A percentile compares a stretch with the other conserved stretches of the same genome.
These are phyloP conservation scores for Nematocida sp. DNA, from an alignment of 371 early-diverging fungal genomes.

Conservation along the genomic window DNA sequence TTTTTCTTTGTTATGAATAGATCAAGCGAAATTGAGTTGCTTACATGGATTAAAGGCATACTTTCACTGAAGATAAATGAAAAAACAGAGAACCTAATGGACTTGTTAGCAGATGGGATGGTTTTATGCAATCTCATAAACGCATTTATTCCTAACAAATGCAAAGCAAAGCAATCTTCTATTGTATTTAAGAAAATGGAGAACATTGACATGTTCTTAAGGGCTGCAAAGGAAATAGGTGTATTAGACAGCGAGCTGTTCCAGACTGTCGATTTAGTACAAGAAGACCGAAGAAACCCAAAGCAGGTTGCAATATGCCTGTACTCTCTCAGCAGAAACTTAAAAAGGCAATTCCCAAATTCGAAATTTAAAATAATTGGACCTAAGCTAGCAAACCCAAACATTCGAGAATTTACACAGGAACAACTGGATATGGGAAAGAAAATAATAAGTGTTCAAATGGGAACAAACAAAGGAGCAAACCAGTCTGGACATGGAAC, in stretches of 20 bases:
- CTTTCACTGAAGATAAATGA: conserved; percentile 52
- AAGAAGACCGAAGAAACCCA: conserved; percentile 76
- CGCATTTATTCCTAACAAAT: conserved; percentile 71
- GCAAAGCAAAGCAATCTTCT: conserved; percentile 72
- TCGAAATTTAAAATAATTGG: conserved; percentile 62
- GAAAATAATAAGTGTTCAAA: conserved; percentile 60
- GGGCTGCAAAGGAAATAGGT: conserved; percentile 73
- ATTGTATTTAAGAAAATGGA: conserved; percentile 82
- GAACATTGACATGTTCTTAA: conserved; percentile 78
- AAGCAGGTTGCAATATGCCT: conserved; percentile 73
- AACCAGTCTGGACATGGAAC: conserved; percentile 55
- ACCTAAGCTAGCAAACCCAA: conserved; percentile 62
- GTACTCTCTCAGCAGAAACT: conserved; percentile 78
- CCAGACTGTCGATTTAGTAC: conserved; percentile 80
- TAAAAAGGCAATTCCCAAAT: conserved; percentile 72
- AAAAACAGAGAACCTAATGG: conserved; percentile 46
- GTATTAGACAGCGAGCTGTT: conserved; percentile 79
- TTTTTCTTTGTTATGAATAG: conserved; percentile 26
- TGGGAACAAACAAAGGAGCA: conserved; percentile 58
- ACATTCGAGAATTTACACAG: conserved; percentile 61
- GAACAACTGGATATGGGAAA: conserved; percentile 66
- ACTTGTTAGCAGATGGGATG: conserved; percentile 73
- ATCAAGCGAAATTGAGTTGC: conserved; percentile 52
- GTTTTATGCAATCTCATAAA: conserved; percentile 77
- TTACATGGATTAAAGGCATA: conserved; percentile 47